Percentiles rank a stretch among this genome's conserved stretches.
These are phyloP conservation scores for Rhodocollybia butyracea DNA, from an alignment of 768 basidiomycete genomes.

Conservation along the genomic window DNA sequence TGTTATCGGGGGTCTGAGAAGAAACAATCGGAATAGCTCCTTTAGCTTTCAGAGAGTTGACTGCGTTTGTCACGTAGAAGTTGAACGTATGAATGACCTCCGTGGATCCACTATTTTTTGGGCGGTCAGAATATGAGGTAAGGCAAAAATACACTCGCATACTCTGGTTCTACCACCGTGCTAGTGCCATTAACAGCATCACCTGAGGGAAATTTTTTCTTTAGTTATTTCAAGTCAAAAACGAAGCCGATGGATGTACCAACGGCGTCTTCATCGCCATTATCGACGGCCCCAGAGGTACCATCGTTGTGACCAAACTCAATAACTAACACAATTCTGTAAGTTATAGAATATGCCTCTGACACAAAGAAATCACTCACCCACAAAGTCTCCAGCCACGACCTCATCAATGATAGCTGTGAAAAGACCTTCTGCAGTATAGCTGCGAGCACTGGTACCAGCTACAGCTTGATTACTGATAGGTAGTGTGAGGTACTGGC, in stretches of 20 bases:
- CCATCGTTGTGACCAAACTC: constrained; percentile 28
- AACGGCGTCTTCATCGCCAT: constrained; percentile 38
- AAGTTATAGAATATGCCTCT: not conserved
- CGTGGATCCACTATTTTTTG: constrained; percentile 27
- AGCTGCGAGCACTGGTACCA: constrained; percentile 44
- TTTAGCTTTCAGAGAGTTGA: constrained; percentile 37
- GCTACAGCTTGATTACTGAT: constrained; percentile 45
- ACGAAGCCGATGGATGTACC: constrained; percentile 15
- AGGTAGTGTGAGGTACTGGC: constrained; percentile 36
- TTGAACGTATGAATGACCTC: constrained; percentile 43
- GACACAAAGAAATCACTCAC: constrained; percentile 11
- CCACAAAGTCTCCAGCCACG: constrained; percentile 38
- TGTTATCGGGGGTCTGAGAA: constrained; percentile 46
- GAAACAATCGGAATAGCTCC: constrained; percentile 46
- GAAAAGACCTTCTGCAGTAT: constrained; percentile 45
- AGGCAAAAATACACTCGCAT: constrained; percentile 8
- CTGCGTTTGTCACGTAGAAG: constrained; percentile 43
- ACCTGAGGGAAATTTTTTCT: not conserved
- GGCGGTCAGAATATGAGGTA: not conserved
- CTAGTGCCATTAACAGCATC: constrained; percentile 33
- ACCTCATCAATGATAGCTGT: constrained; percentile 36
- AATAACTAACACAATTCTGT: constrained; percentile 11
- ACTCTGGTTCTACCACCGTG: constrained; percentile 33
- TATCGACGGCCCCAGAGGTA: constrained; percentile 24
- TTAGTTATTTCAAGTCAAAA: not conserved